Evolutionary conservation across 2,329 filamentous ascomycete genomes (phyloP).

Genomic region (Pseudocercospora eumusae): DNA sequence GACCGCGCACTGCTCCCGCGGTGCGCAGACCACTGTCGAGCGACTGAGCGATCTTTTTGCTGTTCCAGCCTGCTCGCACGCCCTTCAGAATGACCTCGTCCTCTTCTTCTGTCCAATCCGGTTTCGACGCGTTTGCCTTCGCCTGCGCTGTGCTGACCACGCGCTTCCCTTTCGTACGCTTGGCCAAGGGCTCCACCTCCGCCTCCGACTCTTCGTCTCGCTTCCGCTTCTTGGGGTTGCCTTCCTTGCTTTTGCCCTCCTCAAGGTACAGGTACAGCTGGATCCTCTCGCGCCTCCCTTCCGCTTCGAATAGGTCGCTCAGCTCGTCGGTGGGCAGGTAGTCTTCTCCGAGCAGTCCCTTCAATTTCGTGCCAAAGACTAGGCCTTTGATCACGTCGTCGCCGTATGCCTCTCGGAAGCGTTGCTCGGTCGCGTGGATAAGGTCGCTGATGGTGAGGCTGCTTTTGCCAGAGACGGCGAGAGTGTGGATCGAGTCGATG

Average conservation of each 20-base stretch:
- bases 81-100: conserved; percentile 17
- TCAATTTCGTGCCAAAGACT: not conserved
- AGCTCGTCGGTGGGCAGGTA: not conserved
- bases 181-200: not conserved
- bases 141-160: not conserved
- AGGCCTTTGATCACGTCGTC: not conserved
- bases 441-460: not conserved
- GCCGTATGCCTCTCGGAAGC: not conserved
- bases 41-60: not conserved
- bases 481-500: not conserved
- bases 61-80: conserved; percentile 8
- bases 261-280: not conserved
- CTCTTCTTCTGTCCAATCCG: conserved; percentile 12
- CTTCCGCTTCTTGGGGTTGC: not conserved
- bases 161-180: not conserved
- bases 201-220: not conserved
- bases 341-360: not conserved
- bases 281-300: not conserved
- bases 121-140: not conserved
- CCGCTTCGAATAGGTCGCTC: not conserved
- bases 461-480: not conserved
- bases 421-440: not conserved
- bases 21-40: conserved; percentile 3
- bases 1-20: conserved; percentile 3
- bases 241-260: not conserved